Base-by-base conservation (phyloP, 208 protist species). In the Balamuthia mandrillaris region DNA sequence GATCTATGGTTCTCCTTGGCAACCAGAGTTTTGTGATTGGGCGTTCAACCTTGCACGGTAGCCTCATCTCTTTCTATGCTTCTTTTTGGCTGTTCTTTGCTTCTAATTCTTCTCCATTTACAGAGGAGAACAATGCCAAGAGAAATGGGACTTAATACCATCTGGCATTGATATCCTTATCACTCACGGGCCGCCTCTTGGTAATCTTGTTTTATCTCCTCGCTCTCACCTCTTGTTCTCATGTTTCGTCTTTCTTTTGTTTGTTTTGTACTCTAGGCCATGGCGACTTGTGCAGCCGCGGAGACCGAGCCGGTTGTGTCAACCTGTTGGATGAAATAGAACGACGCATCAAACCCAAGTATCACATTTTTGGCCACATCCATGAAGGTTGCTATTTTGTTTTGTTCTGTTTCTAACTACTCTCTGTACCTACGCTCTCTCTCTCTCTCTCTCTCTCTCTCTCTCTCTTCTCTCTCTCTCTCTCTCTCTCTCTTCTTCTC, bases 321-420 rank as follows among this genome's bases (percentile, higher is more conserved):
- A 77, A 90, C 35, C 39, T 90, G 14, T 77, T 90, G 1, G 49
- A 74, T 7, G 58, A 65, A 42, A 61, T 90, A 27, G 37, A 81
- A 29, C 4, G 27, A 31, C 58, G 72, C 1, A 68, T 90, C 9
- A 49, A 85, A 54, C 87, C 84, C 12, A 42, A 24, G 6, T 77
- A 75, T 24, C 85, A 88, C 45, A 51, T 90, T 31, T 90, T 90
- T 74, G 87, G n/a, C n/a, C n/a, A n/a, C n/a, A n/a, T n/a, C n/a
- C n/a, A n/a, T n/a, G n/a, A n/a, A n/a, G n/a, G n/a, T n/a, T n/a
- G n/a, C n/a, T n/a, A n/a, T n/a, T n/a, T n/a, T n/a, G n/a, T n/a
- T n/a, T n/a, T n/a, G n/a, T n/a, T n/a, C n/a, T n/a, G n/a, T n/a
- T n/a, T n/a, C n/a, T n/a, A n/a, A n/a, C n/a, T n/a, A n/a, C n/a